A percentile compares a stretch with the other conserved stretches of the same genome.
phyloP scores from a whole-genome alignment of 257 asterid genomes.

The Apocynum venetum region DNA sequence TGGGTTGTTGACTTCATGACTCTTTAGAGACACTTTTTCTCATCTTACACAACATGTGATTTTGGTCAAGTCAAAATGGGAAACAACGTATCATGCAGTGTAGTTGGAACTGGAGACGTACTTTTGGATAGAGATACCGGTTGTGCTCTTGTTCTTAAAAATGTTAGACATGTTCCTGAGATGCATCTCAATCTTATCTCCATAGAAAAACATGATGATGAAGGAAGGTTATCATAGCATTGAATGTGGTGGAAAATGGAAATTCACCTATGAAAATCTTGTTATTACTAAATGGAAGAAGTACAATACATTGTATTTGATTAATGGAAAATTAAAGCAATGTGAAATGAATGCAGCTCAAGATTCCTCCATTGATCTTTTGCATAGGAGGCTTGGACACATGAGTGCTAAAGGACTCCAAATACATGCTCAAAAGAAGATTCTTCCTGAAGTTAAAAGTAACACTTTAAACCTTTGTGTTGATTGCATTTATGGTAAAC shows the following conservation, averaged over 20 bases:
- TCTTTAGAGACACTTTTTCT: background rate
- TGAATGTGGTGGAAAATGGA: no score
- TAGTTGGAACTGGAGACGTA: background rate
- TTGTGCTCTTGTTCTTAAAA: background rate
- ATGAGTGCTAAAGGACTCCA: background rate
- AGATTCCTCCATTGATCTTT: background rate
- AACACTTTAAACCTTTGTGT: background rate
- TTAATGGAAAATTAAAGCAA: background rate
- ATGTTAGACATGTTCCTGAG: slow-evolving; percentile 9
- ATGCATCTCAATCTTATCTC: slow-evolving; percentile 15
- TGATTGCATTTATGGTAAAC: background rate
- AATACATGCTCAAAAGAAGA: background rate
- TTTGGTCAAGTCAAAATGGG: background rate
- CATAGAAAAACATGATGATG: background rate
- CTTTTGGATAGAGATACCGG: background rate
- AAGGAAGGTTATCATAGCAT: background rate
- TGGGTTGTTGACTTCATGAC: background rate
- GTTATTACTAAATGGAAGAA: background rate
- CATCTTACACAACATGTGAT: background rate
- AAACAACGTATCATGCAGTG: background rate
- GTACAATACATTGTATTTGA: no score
- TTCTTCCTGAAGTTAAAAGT: background rate
- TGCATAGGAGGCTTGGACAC: background rate
- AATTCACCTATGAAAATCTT: background rate
- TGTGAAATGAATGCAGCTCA: background rate